phyloP scores from a whole-genome alignment of 164 flowering plant genomes.

The Malania oleifera region DNA sequence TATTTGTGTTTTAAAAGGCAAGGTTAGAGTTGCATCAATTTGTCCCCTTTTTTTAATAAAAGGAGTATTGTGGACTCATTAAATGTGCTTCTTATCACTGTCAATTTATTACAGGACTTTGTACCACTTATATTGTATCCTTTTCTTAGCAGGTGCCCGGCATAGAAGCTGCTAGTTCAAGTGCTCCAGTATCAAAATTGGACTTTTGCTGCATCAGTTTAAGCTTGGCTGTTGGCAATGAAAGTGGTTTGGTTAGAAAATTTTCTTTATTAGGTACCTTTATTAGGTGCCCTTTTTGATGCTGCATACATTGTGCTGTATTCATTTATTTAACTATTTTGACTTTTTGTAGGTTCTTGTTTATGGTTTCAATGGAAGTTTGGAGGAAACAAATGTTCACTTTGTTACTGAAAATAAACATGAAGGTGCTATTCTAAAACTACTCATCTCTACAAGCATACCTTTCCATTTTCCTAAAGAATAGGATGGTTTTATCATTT shows the following conservation, averaged over 20 bases:
- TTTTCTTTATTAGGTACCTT: slow-evolving; percentile 4
- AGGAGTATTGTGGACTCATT: too few species aligned
- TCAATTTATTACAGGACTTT: too few species aligned
- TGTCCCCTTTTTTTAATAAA: background rate
- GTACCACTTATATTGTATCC: background rate
- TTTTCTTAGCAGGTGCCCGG: slow-evolving; percentile 42
- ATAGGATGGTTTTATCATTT: too few species aligned
- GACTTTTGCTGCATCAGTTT: slow-evolving; percentile 48
- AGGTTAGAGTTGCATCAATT: slow-evolving; percentile 52
- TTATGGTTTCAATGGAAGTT: slow-evolving; percentile 39
- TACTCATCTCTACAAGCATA: too few species aligned
- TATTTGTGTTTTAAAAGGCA: slow-evolving; percentile 38
- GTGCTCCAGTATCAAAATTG: slow-evolving; percentile 55
- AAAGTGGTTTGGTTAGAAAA: slow-evolving; percentile 76
- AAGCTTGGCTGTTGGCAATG: slow-evolving; percentile 72
- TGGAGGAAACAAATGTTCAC: slow-evolving; percentile 37
- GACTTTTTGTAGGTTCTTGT: slow-evolving; percentile 50
- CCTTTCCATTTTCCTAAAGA: too few species aligned
- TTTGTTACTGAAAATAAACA: slow-evolving; percentile 44
- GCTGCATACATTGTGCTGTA: background rate
- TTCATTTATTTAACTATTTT: slow-evolving; percentile 10
- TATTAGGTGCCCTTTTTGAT: background rate
- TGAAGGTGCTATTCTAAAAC: slow-evolving; percentile 62
- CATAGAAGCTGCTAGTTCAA: slow-evolving; percentile 40
- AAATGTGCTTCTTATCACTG: too few species aligned